A percentile compares a stretch with the other conserved stretches of the same genome.
Evolutionary conservation across 768 basidiomycete species (phyloP).

Genomic region (Polyporus arcularius): DNA sequence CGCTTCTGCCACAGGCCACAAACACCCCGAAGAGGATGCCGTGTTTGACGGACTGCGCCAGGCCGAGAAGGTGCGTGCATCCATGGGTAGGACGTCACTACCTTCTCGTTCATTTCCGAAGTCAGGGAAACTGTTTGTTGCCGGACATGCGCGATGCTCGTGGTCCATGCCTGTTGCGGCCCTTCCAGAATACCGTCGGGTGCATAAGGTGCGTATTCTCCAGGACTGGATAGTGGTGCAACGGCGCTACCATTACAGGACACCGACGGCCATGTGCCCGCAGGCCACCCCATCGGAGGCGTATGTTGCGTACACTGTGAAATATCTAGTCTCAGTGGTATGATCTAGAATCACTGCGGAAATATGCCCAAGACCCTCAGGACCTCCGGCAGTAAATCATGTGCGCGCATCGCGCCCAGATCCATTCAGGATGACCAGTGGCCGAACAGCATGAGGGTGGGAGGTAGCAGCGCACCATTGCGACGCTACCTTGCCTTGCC

Average conservation of each 20-base stretch:
- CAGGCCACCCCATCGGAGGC: neutral
- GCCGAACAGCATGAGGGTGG: neutral
- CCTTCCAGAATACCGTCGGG: neutral
- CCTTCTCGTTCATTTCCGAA: conserved; percentile 18
- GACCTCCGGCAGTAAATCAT: neutral
- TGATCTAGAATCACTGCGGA: neutral
- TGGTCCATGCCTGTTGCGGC: neutral
- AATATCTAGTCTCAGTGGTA: neutral
- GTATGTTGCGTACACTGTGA: neutral
- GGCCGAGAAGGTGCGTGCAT: neutral
- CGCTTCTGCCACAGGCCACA: neutral
- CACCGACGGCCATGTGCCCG: neutral
- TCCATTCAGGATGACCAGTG: neutral
- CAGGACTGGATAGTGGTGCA: neutral
- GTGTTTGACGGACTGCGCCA: neutral
- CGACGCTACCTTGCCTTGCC: neutral
- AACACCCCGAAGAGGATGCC: neutral
- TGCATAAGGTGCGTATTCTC: neutral
- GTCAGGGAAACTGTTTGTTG: neutral
- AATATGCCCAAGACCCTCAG: neutral
- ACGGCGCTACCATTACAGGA: neutral
- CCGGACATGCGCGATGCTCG: neutral
- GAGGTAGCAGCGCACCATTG: neutral
- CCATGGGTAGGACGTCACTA: conserved; percentile 4
- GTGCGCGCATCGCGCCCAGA: neutral